Conservation (phyloP, 2,329 filamentous ascomycete genomes). For the Xylariaceae sp. region DNA sequence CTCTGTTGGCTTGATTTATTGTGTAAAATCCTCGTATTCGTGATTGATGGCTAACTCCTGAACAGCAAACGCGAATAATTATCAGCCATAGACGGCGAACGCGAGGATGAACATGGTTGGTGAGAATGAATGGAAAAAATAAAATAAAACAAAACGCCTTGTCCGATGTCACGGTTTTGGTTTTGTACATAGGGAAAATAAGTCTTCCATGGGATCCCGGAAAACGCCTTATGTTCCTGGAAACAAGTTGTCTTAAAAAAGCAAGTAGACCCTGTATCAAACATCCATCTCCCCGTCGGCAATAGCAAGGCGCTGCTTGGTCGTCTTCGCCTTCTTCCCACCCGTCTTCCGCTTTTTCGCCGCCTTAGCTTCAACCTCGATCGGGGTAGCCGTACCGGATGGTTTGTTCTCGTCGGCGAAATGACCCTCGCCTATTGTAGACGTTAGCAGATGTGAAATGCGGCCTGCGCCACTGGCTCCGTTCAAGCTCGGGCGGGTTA, state of each 20-base stretch:
- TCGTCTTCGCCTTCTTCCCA: slow-evolving; percentile 62
- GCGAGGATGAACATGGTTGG: background rate
- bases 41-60: no score
- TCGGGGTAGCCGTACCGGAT: slow-evolving; percentile 80
- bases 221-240: slow-evolving; percentile 11
- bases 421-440: slow-evolving; percentile 74
- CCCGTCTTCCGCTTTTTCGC: slow-evolving; percentile 47
- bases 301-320: slow-evolving; percentile 63
- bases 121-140: background rate
- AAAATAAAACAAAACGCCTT: slow-evolving; percentile 16
- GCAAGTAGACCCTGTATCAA: slow-evolving; percentile 22
- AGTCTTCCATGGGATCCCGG: slow-evolving; percentile 7
- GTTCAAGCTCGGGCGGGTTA: background rate
- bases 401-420: slow-evolving; percentile 86
- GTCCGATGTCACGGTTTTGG: slow-evolving; percentile 10
- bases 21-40: no score
- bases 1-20: no score
- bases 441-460: slow-evolving; percentile 34
- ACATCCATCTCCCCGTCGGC: slow-evolving; percentile 53
- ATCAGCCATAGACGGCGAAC: no score
- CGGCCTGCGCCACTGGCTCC: background rate
- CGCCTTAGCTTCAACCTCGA: slow-evolving; percentile 48
- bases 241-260: slow-evolving; percentile 5
- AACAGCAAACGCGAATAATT: no score
- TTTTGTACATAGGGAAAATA: slow-evolving; percentile 15